Conservation (phyloP, 176 grass and related monocot genomes). For the Cocos nucifera region DNA sequence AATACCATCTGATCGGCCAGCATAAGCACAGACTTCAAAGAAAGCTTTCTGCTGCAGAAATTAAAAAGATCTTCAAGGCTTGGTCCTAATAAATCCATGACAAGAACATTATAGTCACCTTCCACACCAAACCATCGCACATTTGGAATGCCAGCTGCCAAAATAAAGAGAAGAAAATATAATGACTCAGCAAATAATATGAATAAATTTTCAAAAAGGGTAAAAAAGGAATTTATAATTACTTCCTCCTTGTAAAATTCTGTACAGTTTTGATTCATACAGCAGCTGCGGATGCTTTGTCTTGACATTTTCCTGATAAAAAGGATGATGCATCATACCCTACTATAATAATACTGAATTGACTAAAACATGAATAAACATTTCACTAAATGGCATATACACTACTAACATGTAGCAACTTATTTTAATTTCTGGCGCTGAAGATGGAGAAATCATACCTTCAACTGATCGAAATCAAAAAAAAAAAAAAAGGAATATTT, state of each 20-base stretch:
- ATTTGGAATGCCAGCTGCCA: constrained; percentile 14
- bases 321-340: background rate
- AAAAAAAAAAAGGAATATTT: too few relatives aligned
- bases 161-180: background rate
- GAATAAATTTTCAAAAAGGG: background rate
- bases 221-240: background rate
- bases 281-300: constrained; percentile 15
- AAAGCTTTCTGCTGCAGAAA: constrained; percentile 8
- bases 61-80: constrained; percentile 14
- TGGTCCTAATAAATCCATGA: constrained; percentile 14
- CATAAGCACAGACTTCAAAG: constrained; percentile 14
- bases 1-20: constrained; percentile 13
- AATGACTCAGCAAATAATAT: too few relatives aligned
- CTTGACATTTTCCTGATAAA: constrained; percentile 16
- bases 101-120: constrained; percentile 17
- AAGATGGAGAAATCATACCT: too few relatives aligned
- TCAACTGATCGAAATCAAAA: too few relatives aligned
- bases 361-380: too few relatives aligned
- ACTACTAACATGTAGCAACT: too few relatives aligned
- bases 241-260: constrained; percentile 19
- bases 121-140: constrained; percentile 9
- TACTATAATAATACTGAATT: too few relatives aligned
- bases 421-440: too few relatives aligned
- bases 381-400: too few relatives aligned
- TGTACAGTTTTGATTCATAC: constrained; percentile 18